A percentile compares a stretch with the other conserved stretches of the same genome.
These are phyloP conservation scores for Anisodus acutangulus DNA, from an alignment of 257 asterid species.

Conservation along the genomic window DNA sequence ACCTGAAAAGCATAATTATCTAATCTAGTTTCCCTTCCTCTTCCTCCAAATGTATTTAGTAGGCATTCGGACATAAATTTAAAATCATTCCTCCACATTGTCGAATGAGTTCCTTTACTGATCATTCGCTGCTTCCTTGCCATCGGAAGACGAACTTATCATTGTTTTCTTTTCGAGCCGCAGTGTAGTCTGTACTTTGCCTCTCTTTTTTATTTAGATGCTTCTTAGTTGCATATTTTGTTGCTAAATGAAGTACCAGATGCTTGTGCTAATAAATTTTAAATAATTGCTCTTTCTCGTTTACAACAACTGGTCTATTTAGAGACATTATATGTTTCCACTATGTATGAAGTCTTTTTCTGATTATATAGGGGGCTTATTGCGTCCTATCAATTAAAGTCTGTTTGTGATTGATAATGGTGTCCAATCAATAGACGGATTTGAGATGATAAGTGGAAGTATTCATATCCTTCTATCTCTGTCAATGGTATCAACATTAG, in stretches of 20 bases:
- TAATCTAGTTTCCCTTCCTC: conserved; percentile 1
- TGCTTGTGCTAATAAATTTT: conserved; percentile 9
- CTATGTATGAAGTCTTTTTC: neutral
- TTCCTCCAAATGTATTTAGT: neutral
- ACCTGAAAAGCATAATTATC: neutral
- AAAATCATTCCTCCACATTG: conserved; percentile 1
- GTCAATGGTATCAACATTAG: neutral
- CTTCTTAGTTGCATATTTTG: conserved; percentile 23
- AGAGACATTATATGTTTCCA: neutral
- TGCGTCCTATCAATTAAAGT: too few relatives aligned
- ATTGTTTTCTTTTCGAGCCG: neutral
- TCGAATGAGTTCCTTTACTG: conserved; percentile 1
- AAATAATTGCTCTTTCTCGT: conserved; percentile 15
- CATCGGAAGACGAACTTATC: neutral
- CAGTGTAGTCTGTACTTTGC: neutral
- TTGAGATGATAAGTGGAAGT: neutral
- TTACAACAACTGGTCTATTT: neutral
- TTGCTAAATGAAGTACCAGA: neutral
- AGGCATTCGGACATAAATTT: neutral
- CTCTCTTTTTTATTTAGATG: neutral
- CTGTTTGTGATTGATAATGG: conserved; percentile 7
- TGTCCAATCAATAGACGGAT: neutral
- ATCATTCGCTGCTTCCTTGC: conserved; percentile 12
- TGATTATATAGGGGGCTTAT: neutral
- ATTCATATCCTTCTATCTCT: neutral